Evolutionary conservation across 1,284 basidiomycete species (phyloP).

Genomic region (Trametes polyzona): DNA sequence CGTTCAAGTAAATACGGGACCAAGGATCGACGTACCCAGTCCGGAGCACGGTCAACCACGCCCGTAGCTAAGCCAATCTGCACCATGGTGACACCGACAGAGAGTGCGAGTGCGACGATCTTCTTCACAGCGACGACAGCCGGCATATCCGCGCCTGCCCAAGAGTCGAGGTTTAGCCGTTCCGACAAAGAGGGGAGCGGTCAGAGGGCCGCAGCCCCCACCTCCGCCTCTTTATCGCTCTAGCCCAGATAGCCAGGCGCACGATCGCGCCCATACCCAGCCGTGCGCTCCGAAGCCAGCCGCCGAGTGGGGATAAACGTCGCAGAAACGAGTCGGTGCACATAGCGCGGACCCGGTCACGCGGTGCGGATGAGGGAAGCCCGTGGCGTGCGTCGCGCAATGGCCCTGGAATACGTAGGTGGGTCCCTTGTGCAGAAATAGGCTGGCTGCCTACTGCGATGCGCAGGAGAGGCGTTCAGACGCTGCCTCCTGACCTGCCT

Average conservation of each 20-base stretch:
- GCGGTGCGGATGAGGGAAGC: not conserved
- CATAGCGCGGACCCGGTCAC: constrained; percentile 2
- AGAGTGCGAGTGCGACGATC: not conserved
- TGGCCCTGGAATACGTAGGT: not conserved
- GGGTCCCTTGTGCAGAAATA: constrained; percentile 6
- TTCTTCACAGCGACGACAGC: constrained; percentile 1
- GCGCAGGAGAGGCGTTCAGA: not conserved
- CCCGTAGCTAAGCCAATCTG: not conserved
- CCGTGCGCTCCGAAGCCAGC: not conserved
- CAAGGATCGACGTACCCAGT: constrained; percentile 15
- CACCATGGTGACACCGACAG: constrained; percentile 5
- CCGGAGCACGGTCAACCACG: constrained; percentile 5
- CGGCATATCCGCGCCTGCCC: not conserved
- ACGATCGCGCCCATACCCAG: not conserved
- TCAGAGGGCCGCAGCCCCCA: not conserved
- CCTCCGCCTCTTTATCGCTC: not conserved
- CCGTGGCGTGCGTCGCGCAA: too few relatives aligned
- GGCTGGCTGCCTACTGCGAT: not conserved
- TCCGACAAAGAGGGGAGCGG: not conserved
- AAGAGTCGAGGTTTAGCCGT: constrained; percentile 4
- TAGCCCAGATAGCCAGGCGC: too few relatives aligned
- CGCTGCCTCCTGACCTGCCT: constrained; percentile 6
- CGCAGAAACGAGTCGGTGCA: constrained; percentile 11
- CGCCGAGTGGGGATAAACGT: constrained; percentile 12
- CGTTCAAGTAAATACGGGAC: not conserved